A percentile compares a stretch with the other conserved stretches of the same genome.
Conservation (phyloP, 345 rosid species). For the Excoecaria cochinchinensis region DNA sequence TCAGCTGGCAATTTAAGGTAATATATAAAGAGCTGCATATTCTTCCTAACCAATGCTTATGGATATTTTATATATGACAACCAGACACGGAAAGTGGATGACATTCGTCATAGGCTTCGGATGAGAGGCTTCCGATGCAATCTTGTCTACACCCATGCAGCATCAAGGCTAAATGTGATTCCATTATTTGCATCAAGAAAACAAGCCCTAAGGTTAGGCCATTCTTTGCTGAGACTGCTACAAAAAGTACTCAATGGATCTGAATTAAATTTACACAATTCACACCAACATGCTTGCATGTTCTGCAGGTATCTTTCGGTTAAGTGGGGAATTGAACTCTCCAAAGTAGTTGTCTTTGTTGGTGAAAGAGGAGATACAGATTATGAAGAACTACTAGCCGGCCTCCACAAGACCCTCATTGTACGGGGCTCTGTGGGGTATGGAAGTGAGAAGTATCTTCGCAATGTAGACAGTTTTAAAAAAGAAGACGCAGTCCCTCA, state of each 20-base stretch:
- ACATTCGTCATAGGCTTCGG: slow-evolving; percentile 72
- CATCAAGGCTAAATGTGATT: slow-evolving; percentile 63
- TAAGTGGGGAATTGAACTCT: slow-evolving; percentile 73
- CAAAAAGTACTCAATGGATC: not conserved
- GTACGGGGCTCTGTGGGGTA: slow-evolving; percentile 53
- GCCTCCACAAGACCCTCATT: slow-evolving; percentile 67
- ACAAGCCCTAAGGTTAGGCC: slow-evolving; percentile 74
- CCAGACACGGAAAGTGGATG: slow-evolving; percentile 64
- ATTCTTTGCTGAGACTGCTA: not conserved
- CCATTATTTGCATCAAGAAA: slow-evolving; percentile 81
- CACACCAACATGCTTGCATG: slow-evolving; percentile 5
- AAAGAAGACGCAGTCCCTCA: slow-evolving; percentile 52
- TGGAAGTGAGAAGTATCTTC: slow-evolving; percentile 64
- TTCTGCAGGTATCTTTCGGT: slow-evolving; percentile 73
- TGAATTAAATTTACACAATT: not conserved
- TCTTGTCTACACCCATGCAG: slow-evolving; percentile 57
- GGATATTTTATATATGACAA: slow-evolving; percentile 20
- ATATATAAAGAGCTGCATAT: not conserved
- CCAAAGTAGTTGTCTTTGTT: slow-evolving; percentile 56
- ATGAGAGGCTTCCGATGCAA: slow-evolving; percentile 87
- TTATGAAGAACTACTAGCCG: slow-evolving; percentile 61
- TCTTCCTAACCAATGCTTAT: slow-evolving; percentile 9
- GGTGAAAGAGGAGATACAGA: slow-evolving; percentile 90
- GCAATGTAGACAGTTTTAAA: slow-evolving; percentile 54
- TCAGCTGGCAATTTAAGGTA: not conserved